A percentile compares a stretch with the other conserved stretches of the same genome.
Evolutionary conservation across 768 basidiomycete species (phyloP).

Genomic region (Coprinopsis marcescibilis): DNA sequence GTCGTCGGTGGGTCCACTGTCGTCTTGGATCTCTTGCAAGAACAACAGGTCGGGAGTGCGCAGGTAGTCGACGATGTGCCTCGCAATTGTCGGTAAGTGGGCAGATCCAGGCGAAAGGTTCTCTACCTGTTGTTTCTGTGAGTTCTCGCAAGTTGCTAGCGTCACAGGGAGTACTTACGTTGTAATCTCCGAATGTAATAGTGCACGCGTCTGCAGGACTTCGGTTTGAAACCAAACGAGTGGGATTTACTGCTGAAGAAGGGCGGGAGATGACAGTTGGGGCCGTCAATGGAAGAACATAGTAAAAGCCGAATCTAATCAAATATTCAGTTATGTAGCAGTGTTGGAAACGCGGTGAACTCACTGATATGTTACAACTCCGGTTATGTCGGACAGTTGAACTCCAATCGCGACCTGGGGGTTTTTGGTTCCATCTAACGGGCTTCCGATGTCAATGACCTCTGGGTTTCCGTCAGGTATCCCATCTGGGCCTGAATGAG

Average conservation of each 20-base stretch:
- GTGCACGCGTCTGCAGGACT: constrained; percentile 27
- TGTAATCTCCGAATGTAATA: constrained; percentile 56
- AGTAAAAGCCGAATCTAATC: constrained; percentile 50
- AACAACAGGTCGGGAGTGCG: constrained; percentile 54
- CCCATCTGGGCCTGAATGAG: constrained; percentile 35
- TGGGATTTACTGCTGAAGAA: constrained; percentile 27
- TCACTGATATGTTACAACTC: constrained; percentile 50
- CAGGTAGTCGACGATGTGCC: constrained; percentile 46
- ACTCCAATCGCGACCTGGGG: constrained; percentile 44
- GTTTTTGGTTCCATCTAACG: constrained; percentile 48
- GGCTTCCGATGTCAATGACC: constrained; percentile 45
- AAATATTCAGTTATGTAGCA: neutral
- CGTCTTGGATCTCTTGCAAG: constrained; percentile 61
- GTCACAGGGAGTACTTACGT: constrained; percentile 30
- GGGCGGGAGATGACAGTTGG: constrained; percentile 39
- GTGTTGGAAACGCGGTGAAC: constrained; percentile 12
- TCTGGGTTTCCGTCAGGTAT: constrained; percentile 58
- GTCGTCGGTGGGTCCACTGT: constrained; percentile 46
- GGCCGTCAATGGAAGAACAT: constrained; percentile 51
- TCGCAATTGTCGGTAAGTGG: constrained; percentile 43
- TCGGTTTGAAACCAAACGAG: constrained; percentile 29
- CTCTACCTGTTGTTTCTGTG: constrained; percentile 35
- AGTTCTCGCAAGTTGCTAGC: neutral
- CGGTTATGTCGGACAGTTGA: constrained; percentile 44
- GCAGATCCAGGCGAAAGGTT: constrained; percentile 47